Conservation (phyloP, 2,329 filamentous ascomycete genomes). For the Diaporthe sp. region DNA sequence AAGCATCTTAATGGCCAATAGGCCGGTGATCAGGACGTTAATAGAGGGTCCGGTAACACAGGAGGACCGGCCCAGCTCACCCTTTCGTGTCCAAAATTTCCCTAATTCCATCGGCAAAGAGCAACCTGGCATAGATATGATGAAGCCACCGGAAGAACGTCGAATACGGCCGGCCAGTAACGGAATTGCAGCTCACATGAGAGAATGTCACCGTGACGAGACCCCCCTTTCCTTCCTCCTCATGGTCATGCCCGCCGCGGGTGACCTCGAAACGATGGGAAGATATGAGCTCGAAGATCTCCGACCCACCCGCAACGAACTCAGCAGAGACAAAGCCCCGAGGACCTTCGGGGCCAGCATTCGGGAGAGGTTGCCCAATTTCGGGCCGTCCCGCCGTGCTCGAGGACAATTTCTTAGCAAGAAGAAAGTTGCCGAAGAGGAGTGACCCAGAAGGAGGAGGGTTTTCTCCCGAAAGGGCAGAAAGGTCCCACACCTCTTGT, state of each 20-base stretch:
- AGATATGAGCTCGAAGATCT: not conserved
- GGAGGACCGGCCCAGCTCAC: not conserved
- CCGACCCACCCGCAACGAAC: not conserved
- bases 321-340: not conserved
- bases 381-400: not conserved
- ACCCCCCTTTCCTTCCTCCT: not conserved
- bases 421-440: conserved; percentile 20
- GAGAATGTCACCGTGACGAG: conserved; percentile 9
- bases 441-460: not conserved
- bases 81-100: not conserved
- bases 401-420: not conserved
- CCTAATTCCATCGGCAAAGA: not conserved
- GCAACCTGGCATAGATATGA: not conserved
- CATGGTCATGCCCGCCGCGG: not conserved
- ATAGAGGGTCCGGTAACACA: too few relatives aligned
- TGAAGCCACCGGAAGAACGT: not conserved
- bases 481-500: not conserved
- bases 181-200: conserved; percentile 16
- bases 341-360: not conserved
- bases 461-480: not conserved
- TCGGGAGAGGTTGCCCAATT: too few relatives aligned
- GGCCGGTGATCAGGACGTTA: too few relatives aligned
- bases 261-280: conserved; percentile 26
- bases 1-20: not conserved
- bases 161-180: not conserved